These are phyloP conservation scores for Setaria viridis DNA, from an alignment of 202 grass and related monocot genomes.

Conservation along the genomic window DNA sequence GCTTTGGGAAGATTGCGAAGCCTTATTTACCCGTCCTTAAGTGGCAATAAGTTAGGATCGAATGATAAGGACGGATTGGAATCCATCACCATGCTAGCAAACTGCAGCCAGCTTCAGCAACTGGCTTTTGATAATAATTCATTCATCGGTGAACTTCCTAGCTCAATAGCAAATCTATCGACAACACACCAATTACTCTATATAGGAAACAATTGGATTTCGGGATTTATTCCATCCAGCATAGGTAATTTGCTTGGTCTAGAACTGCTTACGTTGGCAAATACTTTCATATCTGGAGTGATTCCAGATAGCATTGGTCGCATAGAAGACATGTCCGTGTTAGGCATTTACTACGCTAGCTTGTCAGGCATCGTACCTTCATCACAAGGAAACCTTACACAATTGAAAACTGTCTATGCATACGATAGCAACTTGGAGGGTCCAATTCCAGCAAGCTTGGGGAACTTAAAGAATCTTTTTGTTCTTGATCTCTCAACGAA, in stretches of 20 bases:
- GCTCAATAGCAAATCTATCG: constrained; percentile 8
- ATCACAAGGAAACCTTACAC: constrained; percentile 25
- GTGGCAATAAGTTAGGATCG: neutral
- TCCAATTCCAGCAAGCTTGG: constrained; percentile 39
- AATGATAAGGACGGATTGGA: neutral
- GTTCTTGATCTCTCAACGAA: constrained; percentile 21
- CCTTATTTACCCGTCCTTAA: too few relatives aligned
- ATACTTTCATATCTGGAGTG: neutral
- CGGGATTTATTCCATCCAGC: neutral
- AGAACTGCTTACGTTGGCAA: neutral
- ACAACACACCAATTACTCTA: neutral
- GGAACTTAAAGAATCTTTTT: constrained; percentile 6
- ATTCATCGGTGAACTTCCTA: neutral
- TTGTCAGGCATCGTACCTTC: constrained; percentile 36
- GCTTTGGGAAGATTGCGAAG: too few relatives aligned
- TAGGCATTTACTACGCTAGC: neutral
- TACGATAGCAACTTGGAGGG: constrained; percentile 2
- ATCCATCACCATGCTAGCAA: neutral
- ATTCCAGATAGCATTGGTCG: constrained; percentile 28
- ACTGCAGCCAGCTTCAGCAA: neutral
- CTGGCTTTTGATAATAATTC: neutral
- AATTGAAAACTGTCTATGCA: neutral
- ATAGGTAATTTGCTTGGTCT: constrained; percentile 19
- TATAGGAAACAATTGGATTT: neutral
- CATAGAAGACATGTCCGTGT: neutral